phyloP scores from a whole-genome alignment of 2,329 filamentous ascomycete species.

The Penicillium hesseltinei region DNA sequence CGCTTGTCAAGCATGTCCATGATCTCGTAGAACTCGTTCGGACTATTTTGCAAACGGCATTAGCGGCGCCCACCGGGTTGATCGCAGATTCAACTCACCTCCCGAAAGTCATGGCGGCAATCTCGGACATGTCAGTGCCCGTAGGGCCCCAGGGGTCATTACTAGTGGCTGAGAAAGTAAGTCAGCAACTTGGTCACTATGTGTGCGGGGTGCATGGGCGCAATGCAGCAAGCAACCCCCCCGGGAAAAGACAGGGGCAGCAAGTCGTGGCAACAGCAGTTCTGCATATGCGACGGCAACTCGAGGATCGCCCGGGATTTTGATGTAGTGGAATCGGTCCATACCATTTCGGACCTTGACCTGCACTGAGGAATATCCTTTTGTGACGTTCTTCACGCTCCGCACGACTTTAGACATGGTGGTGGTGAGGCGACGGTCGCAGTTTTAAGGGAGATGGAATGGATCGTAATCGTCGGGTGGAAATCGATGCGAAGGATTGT shows the following conservation, averaged over 20 bases:
- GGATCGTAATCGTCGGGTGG: constrained; percentile 3
- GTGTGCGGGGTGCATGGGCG: background rate
- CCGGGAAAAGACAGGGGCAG: constrained; percentile 2
- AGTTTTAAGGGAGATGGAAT: background rate
- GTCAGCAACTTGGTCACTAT: constrained; percentile 15
- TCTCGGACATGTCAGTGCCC: constrained; percentile 97
- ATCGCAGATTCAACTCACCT: constrained; percentile 61
- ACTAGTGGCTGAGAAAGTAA: constrained; percentile 73
- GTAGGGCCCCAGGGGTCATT: constrained; percentile 99
- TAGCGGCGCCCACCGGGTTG: constrained; percentile 5
- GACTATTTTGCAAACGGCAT: constrained; percentile 52
- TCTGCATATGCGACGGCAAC: background rate
- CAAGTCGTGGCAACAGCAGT: constrained; percentile 2
- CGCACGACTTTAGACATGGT: constrained; percentile 94
- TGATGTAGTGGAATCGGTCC: constrained; percentile 31
- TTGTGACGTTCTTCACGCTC: constrained; percentile 98
- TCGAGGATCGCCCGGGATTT: background rate
- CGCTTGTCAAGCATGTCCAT: constrained; percentile 99
- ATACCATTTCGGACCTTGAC: constrained; percentile 97
- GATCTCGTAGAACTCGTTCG: constrained; percentile 97
- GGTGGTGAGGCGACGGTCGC: constrained; percentile 18
- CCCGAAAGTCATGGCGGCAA: constrained; percentile 96
- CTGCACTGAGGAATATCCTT: constrained; percentile 94
- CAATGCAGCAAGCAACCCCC: constrained; percentile 3
- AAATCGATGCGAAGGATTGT: constrained; percentile 12